phyloP scores from a whole-genome alignment of 2,329 filamentous ascomycete genomes.

The Aureobasidium sp. region DNA sequence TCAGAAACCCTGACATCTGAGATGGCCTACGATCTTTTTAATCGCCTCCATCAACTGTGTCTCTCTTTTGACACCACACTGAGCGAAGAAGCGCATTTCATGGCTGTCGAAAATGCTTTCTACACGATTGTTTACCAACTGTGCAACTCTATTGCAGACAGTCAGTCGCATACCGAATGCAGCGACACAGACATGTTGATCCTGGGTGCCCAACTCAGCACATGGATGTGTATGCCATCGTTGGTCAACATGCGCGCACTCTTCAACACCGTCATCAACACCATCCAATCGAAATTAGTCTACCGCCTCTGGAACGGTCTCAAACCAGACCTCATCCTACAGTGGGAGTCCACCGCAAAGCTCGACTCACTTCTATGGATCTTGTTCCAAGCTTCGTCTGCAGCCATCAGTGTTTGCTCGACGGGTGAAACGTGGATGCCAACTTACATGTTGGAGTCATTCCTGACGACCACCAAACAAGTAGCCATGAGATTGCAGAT shows the following conservation, averaged over 20 bases:
- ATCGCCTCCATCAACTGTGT: background rate
- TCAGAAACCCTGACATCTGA: background rate
- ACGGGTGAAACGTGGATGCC: slow-evolving; percentile 7
- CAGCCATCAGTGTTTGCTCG: slow-evolving; percentile 2
- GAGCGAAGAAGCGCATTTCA: background rate
- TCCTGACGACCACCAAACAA: slow-evolving; percentile 1
- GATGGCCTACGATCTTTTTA: slow-evolving; percentile 4
- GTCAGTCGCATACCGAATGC: background rate
- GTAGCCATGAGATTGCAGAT: slow-evolving; percentile 3
- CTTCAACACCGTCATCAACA: slow-evolving; percentile 12
- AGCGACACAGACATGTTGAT: slow-evolving; percentile 5
- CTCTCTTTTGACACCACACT: background rate
- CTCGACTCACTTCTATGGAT: slow-evolving; percentile 4
- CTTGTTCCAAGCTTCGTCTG: slow-evolving; percentile 5
- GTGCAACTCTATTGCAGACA: background rate
- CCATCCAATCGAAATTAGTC: slow-evolving; percentile 6
- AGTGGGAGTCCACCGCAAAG: background rate
- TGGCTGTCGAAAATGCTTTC: slow-evolving; percentile 1
- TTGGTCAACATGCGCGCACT: slow-evolving; percentile 8
- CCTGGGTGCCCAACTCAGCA: slow-evolving; percentile 4
- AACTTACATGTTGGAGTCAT: background rate
- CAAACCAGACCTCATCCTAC: slow-evolving; percentile 1
- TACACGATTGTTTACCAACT: slow-evolving; percentile 4
- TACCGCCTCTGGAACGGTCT: slow-evolving; percentile 10
- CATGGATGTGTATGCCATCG: slow-evolving; percentile 4